These are phyloP conservation scores for Candida sp. DNA, from an alignment of 1,139 yeast genomes.

Conservation along the genomic window DNA sequence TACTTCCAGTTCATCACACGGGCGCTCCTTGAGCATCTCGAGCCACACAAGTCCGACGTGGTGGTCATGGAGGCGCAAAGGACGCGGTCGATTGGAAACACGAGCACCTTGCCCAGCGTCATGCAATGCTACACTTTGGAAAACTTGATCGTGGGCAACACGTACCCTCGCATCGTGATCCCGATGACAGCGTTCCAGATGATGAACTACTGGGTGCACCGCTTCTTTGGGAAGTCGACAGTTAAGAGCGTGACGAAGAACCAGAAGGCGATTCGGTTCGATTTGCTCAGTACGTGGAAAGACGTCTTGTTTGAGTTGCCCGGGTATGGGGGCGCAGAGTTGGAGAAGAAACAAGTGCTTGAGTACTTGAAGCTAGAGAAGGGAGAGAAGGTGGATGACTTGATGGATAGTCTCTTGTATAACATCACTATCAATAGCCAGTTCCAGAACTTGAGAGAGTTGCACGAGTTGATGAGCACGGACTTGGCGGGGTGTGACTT, in stretches of 20 bases:
- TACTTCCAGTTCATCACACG: constrained; percentile 28
- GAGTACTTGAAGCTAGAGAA: constrained; percentile 12
- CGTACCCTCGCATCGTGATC: constrained; percentile 18
- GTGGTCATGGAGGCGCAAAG: constrained; percentile 44
- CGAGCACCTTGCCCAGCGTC: constrained; percentile 44
- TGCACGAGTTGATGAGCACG: constrained; percentile 4
- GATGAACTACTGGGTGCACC: constrained; percentile 43
- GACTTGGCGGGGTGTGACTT: constrained; percentile 13
- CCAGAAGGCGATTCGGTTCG: constrained; percentile 17
- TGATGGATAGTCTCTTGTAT: constrained; percentile 43
- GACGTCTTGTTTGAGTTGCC: constrained; percentile 11
- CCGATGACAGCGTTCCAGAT: constrained; percentile 42
- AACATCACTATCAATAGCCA: constrained; percentile 31
- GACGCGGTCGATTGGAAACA: constrained; percentile 36
- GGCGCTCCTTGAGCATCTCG: constrained; percentile 19
- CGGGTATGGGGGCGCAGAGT: constrained; percentile 7
- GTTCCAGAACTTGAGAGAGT: constrained; percentile 19
- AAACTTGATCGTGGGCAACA: constrained; percentile 26
- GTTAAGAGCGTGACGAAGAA: constrained; percentile 18
- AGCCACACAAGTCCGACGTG: constrained; percentile 17
- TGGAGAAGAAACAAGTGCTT: constrained; percentile 11
- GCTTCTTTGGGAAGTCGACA: constrained; percentile 29
- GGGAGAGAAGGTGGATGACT: constrained; percentile 39
- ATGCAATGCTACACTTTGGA: constrained; percentile 41
- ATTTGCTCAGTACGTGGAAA: constrained; percentile 22